Conservation (phyloP, 129 eudicot species). For the Helichrysum umbraculigerum region DNA sequence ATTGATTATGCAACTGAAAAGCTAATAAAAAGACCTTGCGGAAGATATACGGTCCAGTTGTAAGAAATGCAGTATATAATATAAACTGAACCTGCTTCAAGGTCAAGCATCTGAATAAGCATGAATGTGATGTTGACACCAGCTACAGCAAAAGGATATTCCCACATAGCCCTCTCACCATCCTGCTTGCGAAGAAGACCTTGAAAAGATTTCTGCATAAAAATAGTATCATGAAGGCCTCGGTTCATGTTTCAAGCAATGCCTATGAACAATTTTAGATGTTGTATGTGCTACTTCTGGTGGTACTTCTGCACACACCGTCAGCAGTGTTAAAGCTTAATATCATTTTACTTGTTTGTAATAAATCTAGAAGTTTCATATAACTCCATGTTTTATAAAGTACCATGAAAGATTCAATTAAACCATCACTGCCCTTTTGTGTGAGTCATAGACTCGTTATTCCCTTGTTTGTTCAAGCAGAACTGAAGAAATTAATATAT, state of each 20-base stretch:
- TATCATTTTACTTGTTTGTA: background rate
- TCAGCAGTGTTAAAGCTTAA: background rate
- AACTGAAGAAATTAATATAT: background rate
- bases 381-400: background rate
- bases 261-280: background rate
- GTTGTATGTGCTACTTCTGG: background rate
- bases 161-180: conserved; percentile 94
- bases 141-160: conserved; percentile 99
- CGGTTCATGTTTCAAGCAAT: background rate
- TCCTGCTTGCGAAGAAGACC: conserved; percentile 89
- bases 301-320: background rate
- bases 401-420: background rate
- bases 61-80: background rate
- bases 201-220: conserved; percentile 85
- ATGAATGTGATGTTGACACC: conserved; percentile 98
- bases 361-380: background rate
- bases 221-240: background rate
- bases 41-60: background rate
- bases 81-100: conserved; percentile 71
- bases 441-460: background rate
- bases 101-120: conserved; percentile 99
- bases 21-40: background rate
- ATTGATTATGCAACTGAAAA: background rate
- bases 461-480: background rate
- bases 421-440: background rate